A percentile compares a stretch with the other conserved stretches of the same genome.
phyloP scores from a whole-genome alignment of 83 land plant species.

The Isoetes engelmannii region DNA sequence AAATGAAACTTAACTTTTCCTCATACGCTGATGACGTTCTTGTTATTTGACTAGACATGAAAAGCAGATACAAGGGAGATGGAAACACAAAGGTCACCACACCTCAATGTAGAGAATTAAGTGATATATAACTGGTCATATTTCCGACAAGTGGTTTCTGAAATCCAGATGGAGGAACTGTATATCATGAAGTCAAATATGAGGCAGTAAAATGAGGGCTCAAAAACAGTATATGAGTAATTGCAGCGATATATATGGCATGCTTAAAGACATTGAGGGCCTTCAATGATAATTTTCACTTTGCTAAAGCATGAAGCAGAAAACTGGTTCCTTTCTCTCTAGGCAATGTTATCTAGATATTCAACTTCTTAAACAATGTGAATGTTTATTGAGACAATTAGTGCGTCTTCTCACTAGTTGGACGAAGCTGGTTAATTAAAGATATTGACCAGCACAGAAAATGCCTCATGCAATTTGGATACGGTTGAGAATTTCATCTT shows the following conservation, averaged over 20 bases:
- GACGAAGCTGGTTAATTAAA: not conserved
- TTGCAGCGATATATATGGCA: constrained; percentile 33
- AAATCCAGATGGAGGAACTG: constrained; percentile 22
- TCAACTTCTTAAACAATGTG: not conserved
- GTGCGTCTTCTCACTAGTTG: too few relatives aligned
- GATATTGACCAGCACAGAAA: not conserved
- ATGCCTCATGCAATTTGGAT: too few relatives aligned
- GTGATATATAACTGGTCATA: not conserved
- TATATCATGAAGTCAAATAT: constrained; percentile 39
- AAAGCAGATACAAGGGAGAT: too few relatives aligned
- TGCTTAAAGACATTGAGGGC: too few relatives aligned
- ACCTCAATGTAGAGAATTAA: too few relatives aligned
- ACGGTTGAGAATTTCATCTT: too few relatives aligned
- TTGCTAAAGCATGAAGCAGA: constrained; percentile 30
- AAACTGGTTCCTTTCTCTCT: constrained; percentile 34
- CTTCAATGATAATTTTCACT: too few relatives aligned
- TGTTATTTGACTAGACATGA: too few relatives aligned
- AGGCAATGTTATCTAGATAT: constrained; percentile 13
- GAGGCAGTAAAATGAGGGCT: constrained; percentile 30
- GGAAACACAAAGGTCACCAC: too few relatives aligned
- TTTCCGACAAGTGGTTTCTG: not conserved
- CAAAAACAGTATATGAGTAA: constrained; percentile 31
- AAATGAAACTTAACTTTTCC: too few relatives aligned
- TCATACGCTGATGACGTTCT: too few relatives aligned
- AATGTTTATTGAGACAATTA: too few relatives aligned